Base-by-base conservation (phyloP, 345 rosid genomes). In the Trapa incisa region DNA sequence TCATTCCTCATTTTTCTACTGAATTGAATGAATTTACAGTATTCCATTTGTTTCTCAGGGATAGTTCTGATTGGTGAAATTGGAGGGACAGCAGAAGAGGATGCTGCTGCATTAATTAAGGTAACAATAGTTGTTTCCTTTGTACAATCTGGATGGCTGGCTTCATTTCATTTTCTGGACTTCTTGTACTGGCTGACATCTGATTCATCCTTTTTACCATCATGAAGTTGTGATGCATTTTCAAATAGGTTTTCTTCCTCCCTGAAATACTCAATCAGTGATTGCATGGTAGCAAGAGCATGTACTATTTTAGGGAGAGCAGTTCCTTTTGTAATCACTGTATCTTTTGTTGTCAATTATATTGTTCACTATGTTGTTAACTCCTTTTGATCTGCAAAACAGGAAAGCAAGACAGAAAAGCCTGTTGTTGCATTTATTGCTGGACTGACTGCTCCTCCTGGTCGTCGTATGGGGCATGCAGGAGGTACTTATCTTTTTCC, bases 381-480 rank as follows among this genome's bases (percentile, higher is more conserved):
- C 61, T 32, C 1, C 36, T 33, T 9, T 7, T 32, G 38, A 32
- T 13, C 38, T 2, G 35, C 16, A 10, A 61, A 83, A 80, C 95
- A 94, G 97, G 97, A 83, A 79, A 94, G 97, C 71, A 88, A 91
- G 58, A 91, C 99, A 69, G 85, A 91, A 54, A 94, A 94, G 79
- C 95, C 97, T 61, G 81, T 94, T 37, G 96, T 91, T 80, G 97
- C 96, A 36, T 94, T 94, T 75, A 94, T 94, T 72, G 99, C 97
- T 73, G 99, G 99, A 77, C 87, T 88, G 13, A 90, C 98, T 67
- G 98, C 98, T 52, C 96, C 97, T 65, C 97, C 97, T 2, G 96
- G 97, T 38, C 97, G 98, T 54, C 89, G 98, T 33, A 94, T 94
- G 99, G 99, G 99, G 65, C 99, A 94, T 69, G 99, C 99, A 13